Conservation (phyloP, 2,329 filamentous ascomycete species). For the Ophiostoma angusticollis region DNA sequence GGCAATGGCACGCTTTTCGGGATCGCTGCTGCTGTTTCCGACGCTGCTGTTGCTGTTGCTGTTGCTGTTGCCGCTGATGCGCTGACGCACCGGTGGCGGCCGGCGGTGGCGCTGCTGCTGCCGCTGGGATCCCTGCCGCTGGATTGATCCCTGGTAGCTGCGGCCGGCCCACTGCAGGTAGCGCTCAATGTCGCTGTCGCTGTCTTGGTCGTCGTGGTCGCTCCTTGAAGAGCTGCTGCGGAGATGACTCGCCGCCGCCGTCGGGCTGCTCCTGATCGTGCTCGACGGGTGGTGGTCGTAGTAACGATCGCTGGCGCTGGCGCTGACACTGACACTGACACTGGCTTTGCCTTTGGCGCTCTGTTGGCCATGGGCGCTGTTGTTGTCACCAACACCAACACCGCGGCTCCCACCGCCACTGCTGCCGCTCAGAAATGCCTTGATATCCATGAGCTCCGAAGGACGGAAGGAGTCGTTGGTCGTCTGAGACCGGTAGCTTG, state of each 20-base stretch:
- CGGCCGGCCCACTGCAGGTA: constrained; percentile 5
- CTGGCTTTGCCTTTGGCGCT: background rate
- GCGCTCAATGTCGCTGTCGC: constrained; percentile 1
- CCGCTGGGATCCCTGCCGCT: too few species aligned
- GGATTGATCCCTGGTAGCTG: too few species aligned
- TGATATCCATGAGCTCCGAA: too few species aligned
- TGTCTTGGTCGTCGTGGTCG: background rate
- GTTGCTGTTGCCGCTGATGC: background rate
- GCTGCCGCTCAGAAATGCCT: too few species aligned
- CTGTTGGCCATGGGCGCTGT: background rate
- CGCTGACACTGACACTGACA: background rate
- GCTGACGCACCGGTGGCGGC: too few species aligned
- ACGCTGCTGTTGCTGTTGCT: background rate
- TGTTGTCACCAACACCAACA: too few species aligned
- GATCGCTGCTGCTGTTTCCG: background rate
- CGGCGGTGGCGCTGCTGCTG: background rate
- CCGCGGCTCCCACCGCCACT: too few species aligned
- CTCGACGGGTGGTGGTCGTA: too few species aligned
- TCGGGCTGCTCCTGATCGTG: too few species aligned
- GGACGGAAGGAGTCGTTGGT: too few species aligned
- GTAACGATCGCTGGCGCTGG: background rate
- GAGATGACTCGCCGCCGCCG: too few species aligned
- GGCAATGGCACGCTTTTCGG: background rate
- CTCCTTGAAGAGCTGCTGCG: too few species aligned
- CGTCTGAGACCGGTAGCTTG: background rate